Percentiles rank a stretch among this genome's conserved stretches.
Evolutionary conservation across 192 early-diverging fungal species (phyloP).

Genomic region (Mortierella hygrophila): DNA sequence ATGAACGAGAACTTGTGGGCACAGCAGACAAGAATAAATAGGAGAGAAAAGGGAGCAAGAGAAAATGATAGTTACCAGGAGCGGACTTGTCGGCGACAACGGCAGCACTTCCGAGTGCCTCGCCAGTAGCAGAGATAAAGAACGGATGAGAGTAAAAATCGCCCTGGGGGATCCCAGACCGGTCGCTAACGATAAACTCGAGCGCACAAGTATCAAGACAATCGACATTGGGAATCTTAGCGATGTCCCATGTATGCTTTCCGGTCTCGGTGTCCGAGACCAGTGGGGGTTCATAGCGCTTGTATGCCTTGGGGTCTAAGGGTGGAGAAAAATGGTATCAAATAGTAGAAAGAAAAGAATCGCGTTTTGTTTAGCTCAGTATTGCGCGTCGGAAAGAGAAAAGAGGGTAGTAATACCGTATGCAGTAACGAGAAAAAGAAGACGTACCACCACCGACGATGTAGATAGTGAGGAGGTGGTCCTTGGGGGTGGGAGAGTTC

Average conservation of each 20-base stretch:
- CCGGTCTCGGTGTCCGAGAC: not conserved
- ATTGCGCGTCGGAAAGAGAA: too few relatives aligned
- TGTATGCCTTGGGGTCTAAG: slow-evolving; percentile 20
- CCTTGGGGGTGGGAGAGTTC: not conserved
- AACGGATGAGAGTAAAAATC: slow-evolving; percentile 39
- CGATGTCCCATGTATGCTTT: slow-evolving; percentile 5
- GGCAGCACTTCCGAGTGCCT: not conserved
- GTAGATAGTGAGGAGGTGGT: slow-evolving; percentile 7
- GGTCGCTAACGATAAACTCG: slow-evolving; percentile 2
- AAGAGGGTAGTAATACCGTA: too few relatives aligned
- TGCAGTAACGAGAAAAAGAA: not conserved
- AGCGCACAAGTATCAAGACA: slow-evolving; percentile 23
- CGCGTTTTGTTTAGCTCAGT: too few relatives aligned
- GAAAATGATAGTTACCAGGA: not conserved
- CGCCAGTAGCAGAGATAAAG: slow-evolving; percentile 15
- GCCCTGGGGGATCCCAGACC: not conserved
- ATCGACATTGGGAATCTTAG: slow-evolving; percentile 14
- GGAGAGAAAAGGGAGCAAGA: not conserved
- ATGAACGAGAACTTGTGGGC: too few relatives aligned
- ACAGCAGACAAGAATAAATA: not conserved
- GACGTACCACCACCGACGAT: slow-evolving; percentile 36
- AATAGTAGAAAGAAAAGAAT: too few relatives aligned
- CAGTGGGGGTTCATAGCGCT: slow-evolving; percentile 5
- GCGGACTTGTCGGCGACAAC: slow-evolving; percentile 7
- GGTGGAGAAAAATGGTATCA: too few relatives aligned